A percentile compares a stretch with the other conserved stretches of the same genome.
Evolutionary conservation across 257 asterid species (phyloP).

Genomic region (Salvia hispanica): DNA sequence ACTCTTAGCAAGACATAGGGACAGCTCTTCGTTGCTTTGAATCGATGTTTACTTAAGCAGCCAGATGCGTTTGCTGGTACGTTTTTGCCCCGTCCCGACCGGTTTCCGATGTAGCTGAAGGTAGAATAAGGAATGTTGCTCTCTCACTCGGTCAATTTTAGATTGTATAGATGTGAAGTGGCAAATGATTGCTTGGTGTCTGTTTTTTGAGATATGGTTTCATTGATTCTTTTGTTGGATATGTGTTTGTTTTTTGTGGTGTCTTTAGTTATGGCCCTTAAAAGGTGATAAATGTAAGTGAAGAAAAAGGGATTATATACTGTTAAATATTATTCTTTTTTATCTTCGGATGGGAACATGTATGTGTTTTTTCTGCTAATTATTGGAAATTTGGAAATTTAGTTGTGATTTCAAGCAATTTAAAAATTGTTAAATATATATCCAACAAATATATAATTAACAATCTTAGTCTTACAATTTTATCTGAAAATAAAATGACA

Average conservation of each 20-base stretch:
- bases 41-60: conserved; percentile 17
- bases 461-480: no score
- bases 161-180: conserved; percentile 36
- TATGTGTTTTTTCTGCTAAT: not conserved
- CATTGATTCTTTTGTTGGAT: conserved; percentile 43
- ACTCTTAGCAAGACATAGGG: not conserved
- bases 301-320: conserved; percentile 14
- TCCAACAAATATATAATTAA: no score
- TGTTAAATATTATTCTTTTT: conserved; percentile 13
- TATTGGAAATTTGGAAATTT: not conserved
- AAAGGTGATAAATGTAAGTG: conserved; percentile 22
- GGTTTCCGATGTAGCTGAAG: conserved; percentile 5
- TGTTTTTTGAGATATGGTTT: conserved; percentile 35
- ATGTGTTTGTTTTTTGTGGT: not conserved
- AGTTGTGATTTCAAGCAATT: no score
- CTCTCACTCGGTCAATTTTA: not conserved
- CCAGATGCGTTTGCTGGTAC: conserved; percentile 30
- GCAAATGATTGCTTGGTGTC: conserved; percentile 32
- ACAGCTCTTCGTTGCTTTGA: not conserved
- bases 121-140: conserved; percentile 27
- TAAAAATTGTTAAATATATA: no score
- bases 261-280: conserved; percentile 29
- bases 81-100: conserved; percentile 17
- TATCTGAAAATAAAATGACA: no score
- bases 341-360: not conserved